These are phyloP conservation scores for Themeda triandra DNA, from an alignment of 176 grass and related monocot species.

Conservation along the genomic window DNA sequence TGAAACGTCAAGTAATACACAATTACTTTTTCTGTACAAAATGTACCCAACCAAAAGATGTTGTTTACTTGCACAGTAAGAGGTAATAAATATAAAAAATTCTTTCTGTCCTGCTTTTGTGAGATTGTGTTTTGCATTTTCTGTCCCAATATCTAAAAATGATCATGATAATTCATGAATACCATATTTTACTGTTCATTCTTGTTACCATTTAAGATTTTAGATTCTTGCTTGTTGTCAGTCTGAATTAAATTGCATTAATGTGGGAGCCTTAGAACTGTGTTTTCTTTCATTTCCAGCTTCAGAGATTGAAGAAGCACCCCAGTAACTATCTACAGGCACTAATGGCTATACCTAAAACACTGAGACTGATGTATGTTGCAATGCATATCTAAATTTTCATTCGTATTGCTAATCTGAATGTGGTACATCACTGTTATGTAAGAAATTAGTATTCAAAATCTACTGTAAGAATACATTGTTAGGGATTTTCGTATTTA, in stretches of 20 bases:
- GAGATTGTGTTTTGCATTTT: background rate
- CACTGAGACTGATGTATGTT: constrained; percentile 84
- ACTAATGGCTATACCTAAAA: constrained; percentile 89
- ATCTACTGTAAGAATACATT: background rate
- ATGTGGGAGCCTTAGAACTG: background rate
- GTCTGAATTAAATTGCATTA: background rate
- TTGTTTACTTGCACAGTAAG: background rate
- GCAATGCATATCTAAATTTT: constrained; percentile 6
- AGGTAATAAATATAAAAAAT: background rate
- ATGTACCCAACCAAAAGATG: background rate
- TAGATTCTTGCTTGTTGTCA: background rate
- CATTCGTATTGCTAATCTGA: constrained; percentile 9
- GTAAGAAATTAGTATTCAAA: background rate
- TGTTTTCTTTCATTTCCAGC: constrained; percentile 60
- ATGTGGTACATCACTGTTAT: constrained; percentile 14
- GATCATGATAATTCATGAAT: background rate
- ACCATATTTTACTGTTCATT: background rate
- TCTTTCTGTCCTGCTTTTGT: background rate
- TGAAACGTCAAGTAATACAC: background rate
- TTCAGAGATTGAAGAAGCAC: constrained; percentile 89
- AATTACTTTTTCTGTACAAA: constrained; percentile 1
- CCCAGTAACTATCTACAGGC: constrained; percentile 93
- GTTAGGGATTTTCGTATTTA: background rate
- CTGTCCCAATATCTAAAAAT: background rate
- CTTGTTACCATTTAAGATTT: constrained; percentile 3